Evolutionary conservation across 768 basidiomycete species (phyloP), one percentile per base, ranked within the genome.

Genomic region (Pleurotus salmoneostramineus): DNA sequence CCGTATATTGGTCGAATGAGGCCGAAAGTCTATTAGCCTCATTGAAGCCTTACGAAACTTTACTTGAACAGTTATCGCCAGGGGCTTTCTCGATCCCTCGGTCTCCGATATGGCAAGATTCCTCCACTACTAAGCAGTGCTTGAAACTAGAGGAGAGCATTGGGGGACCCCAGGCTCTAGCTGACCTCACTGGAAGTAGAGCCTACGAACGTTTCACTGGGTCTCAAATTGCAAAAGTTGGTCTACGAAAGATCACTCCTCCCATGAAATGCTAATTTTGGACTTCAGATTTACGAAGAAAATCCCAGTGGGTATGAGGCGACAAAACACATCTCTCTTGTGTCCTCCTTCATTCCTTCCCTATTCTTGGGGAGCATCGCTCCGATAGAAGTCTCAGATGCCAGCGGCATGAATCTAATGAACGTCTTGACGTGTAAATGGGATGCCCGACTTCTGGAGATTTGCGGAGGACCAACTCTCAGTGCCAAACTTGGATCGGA

Each of bases 81-180:
- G 68, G 65, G 6, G 91, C 91, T 2, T 93, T 94, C 69, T 84
- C 90, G 5, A 71, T 84, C 10, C 76, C 76, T 1, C 78, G 78
- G 60, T 82, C 88, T 3, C 91, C 92, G 7, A 94, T 94, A 65
- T 95, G 93, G 93, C 92, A 95, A 68, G 93, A 95, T 70, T 91
- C 91, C 1, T 93, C 91, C 0, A 94, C 92, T 0, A 87, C 84
- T 0, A 71, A 73, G 44, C 91, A 94, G 63, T 95, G 93, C 66
- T 73, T 73, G 56, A 79, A 77, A 58, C 72, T 95, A 44, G 89
- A 93, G 65, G 77, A 74, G 0, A 77, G 75, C 37, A 72, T 89
- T 7, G 91, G 91, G 37, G 90, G 91, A 4, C 71, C 87, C 0
- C 87, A 89, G 59, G 81, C 71, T 4, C 75, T 95, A 6, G 86